These are phyloP conservation scores for Castanopsis chinensis DNA, from an alignment of 306 rosid species.

Conservation along the genomic window DNA sequence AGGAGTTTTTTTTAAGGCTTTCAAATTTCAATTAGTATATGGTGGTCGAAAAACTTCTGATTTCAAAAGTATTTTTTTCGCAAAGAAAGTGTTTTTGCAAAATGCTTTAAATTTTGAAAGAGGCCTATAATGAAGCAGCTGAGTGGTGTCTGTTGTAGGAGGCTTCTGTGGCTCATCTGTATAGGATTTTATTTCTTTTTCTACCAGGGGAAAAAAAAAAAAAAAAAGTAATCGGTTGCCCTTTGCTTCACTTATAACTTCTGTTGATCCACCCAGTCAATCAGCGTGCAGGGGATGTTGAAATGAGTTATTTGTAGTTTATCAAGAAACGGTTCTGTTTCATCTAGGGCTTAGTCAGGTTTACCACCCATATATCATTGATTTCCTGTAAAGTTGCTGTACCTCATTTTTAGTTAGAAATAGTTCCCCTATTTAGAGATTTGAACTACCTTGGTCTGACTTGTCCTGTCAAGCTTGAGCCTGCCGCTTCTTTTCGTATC, in stretches of 20 bases:
- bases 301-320: background rate
- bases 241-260: constrained; percentile 8
- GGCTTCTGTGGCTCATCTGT: background rate
- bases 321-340: background rate
- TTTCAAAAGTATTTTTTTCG: background rate
- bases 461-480: background rate
- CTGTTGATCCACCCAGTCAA: background rate
- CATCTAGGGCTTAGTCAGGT: background rate
- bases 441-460: too few species aligned
- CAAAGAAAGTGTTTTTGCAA: background rate
- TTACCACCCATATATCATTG: background rate
- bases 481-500: background rate
- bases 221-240: constrained; percentile 3
- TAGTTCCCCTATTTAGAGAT: background rate
- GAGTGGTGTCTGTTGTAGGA: constrained; percentile 1
- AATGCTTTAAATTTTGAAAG: constrained; percentile 8
- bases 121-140: background rate
- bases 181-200: background rate
- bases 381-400: background rate
- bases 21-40: background rate
- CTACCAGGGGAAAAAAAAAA: background rate
- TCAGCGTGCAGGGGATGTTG: background rate
- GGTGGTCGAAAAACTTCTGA: background rate
- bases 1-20: background rate
- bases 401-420: background rate